phyloP scores from a whole-genome alignment of 371 early-diverging fungal species.

The Mucor indicus region DNA sequence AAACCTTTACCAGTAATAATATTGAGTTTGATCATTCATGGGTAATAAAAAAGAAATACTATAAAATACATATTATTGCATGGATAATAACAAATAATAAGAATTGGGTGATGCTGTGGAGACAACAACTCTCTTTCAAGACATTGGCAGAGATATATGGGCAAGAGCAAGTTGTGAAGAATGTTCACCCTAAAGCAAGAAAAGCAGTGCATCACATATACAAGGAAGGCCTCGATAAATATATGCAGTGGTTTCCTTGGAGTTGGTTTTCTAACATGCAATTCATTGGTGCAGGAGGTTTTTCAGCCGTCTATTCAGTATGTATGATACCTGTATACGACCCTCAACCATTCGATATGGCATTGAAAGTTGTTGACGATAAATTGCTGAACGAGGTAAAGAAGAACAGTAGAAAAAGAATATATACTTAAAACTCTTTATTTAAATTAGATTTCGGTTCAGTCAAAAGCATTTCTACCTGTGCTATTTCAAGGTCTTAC shows the following conservation, averaged over 20 bases:
- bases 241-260: slow-evolving; percentile 53
- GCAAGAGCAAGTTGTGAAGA: slow-evolving; percentile 26
- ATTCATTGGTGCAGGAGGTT: slow-evolving; percentile 49
- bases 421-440: no score
- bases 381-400: slow-evolving; percentile 45
- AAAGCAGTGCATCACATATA: slow-evolving; percentile 41
- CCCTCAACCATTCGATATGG: slow-evolving; percentile 31
- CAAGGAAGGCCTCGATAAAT: slow-evolving; percentile 28
- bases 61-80: no score
- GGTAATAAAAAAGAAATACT: no score
- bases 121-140: slow-evolving; percentile 40
- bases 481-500: slow-evolving; percentile 45
- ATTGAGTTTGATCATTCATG: no score
- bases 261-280: slow-evolving; percentile 48
- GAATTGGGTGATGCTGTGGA: slow-evolving; percentile 45
- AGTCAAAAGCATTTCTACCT: slow-evolving; percentile 47
- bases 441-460: slow-evolving; percentile 36
- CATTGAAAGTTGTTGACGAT: slow-evolving; percentile 46
- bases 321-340: slow-evolving; percentile 36
- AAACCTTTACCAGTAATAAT: no score
- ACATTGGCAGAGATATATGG: slow-evolving; percentile 31
- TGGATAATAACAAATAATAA: no score
- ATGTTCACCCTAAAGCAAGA: slow-evolving; percentile 30
- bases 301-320: slow-evolving; percentile 47
- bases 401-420: background rate